phyloP scores from a whole-genome alignment of 768 basidiomycete species.

The Gelatoporia subvermispora region DNA sequence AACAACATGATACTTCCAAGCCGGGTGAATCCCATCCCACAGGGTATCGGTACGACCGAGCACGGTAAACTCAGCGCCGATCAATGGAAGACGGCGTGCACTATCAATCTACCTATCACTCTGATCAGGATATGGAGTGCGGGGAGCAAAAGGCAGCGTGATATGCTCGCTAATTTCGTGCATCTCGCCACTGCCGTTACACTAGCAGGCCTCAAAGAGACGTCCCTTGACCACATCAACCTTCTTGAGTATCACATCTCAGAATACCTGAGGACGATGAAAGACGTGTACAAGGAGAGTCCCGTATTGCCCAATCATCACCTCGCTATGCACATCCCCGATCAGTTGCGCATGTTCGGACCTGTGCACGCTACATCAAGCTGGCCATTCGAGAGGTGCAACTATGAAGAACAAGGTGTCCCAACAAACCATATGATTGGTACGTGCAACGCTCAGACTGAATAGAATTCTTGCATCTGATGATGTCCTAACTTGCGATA shows the following conservation, averaged over 20 bases:
- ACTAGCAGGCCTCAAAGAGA: conserved; percentile 13
- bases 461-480: too few relatives aligned
- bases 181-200: conserved; percentile 15
- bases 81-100: conserved; percentile 29
- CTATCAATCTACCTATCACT: conserved; percentile 29
- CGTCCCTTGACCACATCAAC: conserved; percentile 2
- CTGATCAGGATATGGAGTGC: conserved; percentile 32
- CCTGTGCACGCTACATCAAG: conserved; percentile 22
- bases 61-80: conserved; percentile 32
- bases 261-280: conserved; percentile 17
- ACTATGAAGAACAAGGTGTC: conserved; percentile 18
- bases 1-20: conserved; percentile 15
- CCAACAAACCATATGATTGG: conserved; percentile 19
- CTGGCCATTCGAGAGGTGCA: conserved; percentile 27
- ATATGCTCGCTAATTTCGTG: conserved; percentile 27
- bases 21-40: conserved; percentile 28
- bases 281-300: conserved; percentile 19
- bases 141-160: conserved; percentile 1
- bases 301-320: conserved; percentile 28
- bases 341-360: conserved; percentile 24
- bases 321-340: conserved; percentile 25
- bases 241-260: too few relatives aligned
- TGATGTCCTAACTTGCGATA: too few relatives aligned
- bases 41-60: conserved; percentile 26
- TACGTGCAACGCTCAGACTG: conserved; percentile 8